Evolutionary conservation across 345 rosid genomes (phyloP).

Genomic region (Hibiscus tridactylites): DNA sequence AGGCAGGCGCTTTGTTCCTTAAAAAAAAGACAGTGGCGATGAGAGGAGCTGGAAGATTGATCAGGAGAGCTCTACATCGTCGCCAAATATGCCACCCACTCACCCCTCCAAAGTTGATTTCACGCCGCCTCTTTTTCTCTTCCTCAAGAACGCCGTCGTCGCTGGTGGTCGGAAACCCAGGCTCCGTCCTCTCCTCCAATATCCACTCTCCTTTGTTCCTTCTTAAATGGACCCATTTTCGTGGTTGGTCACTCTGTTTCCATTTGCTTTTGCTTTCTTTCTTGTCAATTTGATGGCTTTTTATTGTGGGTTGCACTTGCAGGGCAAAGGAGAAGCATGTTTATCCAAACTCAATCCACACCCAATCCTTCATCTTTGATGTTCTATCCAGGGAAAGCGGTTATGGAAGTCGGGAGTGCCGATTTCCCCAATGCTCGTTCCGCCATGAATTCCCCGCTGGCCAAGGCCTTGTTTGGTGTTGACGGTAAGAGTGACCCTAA

Average conservation of each 20-base stretch:
- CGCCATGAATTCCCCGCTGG: constrained; percentile 68
- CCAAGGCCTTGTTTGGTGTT: constrained; percentile 61
- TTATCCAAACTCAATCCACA: constrained; percentile 81
- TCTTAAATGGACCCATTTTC: constrained; percentile 23
- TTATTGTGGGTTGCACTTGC: constrained; percentile 2
- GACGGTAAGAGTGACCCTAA: constrained; percentile 40
- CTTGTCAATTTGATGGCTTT: neutral
- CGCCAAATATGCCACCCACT: constrained; percentile 7
- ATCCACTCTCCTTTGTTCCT: constrained; percentile 13
- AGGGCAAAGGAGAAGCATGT: constrained; percentile 93
- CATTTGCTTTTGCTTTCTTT: neutral
- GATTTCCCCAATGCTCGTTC: constrained; percentile 85
- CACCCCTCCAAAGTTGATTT: constrained; percentile 8
- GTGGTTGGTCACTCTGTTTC: constrained; percentile 26
- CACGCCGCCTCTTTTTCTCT: constrained; percentile 24
- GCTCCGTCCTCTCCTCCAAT: constrained; percentile 7
- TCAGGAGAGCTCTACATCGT: constrained; percentile 12
- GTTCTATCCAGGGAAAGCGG: constrained; percentile 87
- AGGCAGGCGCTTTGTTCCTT: no score
- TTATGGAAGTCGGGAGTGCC: constrained; percentile 88
- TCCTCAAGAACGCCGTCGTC: constrained; percentile 20
- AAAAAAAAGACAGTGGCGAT: neutral
- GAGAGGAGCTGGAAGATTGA: constrained; percentile 18
- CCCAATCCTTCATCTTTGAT: constrained; percentile 95
- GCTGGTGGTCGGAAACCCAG: neutral